A percentile compares a stretch with the other conserved stretches of the same genome.
These are phyloP conservation scores for Chalciporus piperatus DNA, from an alignment of 768 basidiomycete genomes.

Conservation along the genomic window DNA sequence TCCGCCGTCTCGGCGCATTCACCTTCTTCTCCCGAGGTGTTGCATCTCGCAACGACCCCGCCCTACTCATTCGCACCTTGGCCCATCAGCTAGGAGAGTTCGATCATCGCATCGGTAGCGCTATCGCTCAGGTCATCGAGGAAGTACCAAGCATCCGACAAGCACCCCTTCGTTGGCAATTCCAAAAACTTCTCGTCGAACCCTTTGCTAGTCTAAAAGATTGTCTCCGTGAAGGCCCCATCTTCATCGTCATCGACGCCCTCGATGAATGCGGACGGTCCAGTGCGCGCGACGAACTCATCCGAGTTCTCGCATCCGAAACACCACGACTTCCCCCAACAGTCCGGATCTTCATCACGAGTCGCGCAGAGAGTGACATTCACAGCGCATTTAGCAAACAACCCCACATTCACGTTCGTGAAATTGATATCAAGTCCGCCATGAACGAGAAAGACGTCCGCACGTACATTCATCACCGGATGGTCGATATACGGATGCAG, in stretches of 20 bases:
- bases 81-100: conserved; percentile 35
- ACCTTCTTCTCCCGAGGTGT: conserved; percentile 34
- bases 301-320: conserved; percentile 27
- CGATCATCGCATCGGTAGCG: conserved; percentile 27
- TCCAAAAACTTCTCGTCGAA: conserved; percentile 33
- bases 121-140: conserved; percentile 25
- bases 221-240: conserved; percentile 24
- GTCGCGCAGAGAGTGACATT: conserved; percentile 33
- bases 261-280: conserved; percentile 34
- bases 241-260: conserved; percentile 35
- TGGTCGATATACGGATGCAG: conserved; percentile 25
- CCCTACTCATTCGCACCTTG: conserved; percentile 32
- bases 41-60: conserved; percentile 28
- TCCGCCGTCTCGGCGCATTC: conserved; percentile 36
- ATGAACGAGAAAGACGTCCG: conserved; percentile 25
- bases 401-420: conserved; percentile 12
- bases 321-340: conserved; percentile 17
- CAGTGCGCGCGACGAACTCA: conserved; percentile 23
- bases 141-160: conserved; percentile 30
- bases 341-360: conserved; percentile 32
- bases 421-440: conserved; percentile 28
- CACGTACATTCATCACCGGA: conserved; percentile 24
- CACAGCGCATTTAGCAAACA: conserved; percentile 8
- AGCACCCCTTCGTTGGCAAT: conserved; percentile 29
- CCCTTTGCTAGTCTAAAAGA: conserved; percentile 21